phyloP scores from a whole-genome alignment of 352 stramenopile genomes.

The Pseudoperonospora humuli region DNA sequence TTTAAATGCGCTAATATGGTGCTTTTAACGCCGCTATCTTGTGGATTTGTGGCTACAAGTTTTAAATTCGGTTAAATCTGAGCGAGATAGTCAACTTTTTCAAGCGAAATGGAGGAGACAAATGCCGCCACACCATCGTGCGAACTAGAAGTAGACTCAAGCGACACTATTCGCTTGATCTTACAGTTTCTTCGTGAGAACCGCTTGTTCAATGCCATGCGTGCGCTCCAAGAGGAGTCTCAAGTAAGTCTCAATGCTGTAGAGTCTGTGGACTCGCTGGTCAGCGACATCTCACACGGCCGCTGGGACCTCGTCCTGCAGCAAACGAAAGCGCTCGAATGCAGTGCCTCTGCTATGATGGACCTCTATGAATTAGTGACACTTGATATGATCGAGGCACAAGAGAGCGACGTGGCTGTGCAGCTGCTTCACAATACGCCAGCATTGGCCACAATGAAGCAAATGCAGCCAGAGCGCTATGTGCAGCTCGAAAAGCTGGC shows the following conservation, averaged over 20 bases:
- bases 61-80: no score
- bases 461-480: conserved; percentile 45
- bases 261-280: conserved; percentile 76
- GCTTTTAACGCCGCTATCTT: no score
- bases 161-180: conserved; percentile 85
- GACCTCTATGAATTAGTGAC: conserved; percentile 87
- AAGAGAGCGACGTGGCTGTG: conserved; percentile 70
- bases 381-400: conserved; percentile 83
- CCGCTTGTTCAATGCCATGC: conserved; percentile 72
- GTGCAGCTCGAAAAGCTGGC: conserved; percentile 70
- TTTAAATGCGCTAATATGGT: no score
- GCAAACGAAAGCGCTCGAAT: conserved; percentile 72
- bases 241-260: conserved; percentile 85
- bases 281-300: conserved; percentile 67
- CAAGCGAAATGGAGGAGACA: no score
- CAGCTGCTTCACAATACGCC: conserved; percentile 48
- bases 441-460: conserved; percentile 40
- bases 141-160: conserved; percentile 53
- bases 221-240: conserved; percentile 80
- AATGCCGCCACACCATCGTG: no score
- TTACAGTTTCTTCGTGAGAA: conserved; percentile 91
- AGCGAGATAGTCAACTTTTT: no score
- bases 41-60: no score
- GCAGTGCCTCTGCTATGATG: conserved; percentile 60
- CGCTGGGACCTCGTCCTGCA: conserved; percentile 87